Percentiles rank a stretch among this genome's conserved stretches.
Conservation (phyloP, 2,329 filamentous ascomycete genomes). For the Apiospora kogelbergensis region DNA sequence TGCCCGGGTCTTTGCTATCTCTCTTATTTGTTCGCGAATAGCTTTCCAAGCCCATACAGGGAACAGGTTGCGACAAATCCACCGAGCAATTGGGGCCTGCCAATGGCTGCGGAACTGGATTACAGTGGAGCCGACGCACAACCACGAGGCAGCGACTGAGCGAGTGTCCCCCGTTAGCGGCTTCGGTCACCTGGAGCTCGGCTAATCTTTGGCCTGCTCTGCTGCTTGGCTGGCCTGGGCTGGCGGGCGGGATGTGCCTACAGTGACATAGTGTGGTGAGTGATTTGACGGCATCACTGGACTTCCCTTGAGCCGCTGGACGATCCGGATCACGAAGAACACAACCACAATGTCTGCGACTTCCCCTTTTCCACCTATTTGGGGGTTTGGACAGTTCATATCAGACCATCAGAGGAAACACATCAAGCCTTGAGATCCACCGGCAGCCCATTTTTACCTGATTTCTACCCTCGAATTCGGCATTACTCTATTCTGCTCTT, state of each 20-base stretch:
- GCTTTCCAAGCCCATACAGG: constrained; percentile 10
- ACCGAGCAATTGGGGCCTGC: constrained; percentile 12
- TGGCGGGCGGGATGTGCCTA: not conserved
- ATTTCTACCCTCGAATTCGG: not conserved
- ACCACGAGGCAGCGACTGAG: not conserved
- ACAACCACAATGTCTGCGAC: not conserved
- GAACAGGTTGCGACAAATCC: constrained; percentile 26
- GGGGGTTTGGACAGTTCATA: not conserved
- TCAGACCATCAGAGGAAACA: constrained; percentile 1
- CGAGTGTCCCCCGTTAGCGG: not conserved
- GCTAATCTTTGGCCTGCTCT: not conserved
- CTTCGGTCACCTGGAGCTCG: constrained; percentile 13
- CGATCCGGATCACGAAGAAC: not conserved
- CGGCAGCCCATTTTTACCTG: not conserved
- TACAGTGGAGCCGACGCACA: constrained; percentile 7
- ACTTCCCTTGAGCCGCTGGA: not conserved
- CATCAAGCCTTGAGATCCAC: not conserved
- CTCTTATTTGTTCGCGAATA: constrained; percentile 7
- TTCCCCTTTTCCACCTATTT: not conserved
- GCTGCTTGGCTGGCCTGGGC: not conserved
- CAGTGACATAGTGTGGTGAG: not conserved
- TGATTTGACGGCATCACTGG: not conserved
- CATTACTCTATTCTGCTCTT: not conserved
- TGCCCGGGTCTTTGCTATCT: not conserved
- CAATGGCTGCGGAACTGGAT: constrained; percentile 7